Evolutionary conservation across 164 flowering plant genomes (phyloP).

Genomic region (Dillenia turbinata): DNA sequence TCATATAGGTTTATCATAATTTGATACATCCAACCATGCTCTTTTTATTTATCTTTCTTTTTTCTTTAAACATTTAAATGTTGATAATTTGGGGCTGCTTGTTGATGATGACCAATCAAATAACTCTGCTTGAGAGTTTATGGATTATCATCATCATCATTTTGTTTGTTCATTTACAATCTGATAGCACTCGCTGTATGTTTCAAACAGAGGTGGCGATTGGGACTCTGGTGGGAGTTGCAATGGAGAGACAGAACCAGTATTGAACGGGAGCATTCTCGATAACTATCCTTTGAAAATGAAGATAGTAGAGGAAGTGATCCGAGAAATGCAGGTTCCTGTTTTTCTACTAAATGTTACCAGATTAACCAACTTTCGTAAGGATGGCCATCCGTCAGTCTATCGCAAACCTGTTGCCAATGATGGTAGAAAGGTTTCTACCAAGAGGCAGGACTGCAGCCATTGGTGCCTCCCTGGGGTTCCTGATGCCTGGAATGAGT

Average conservation of each 20-base stretch:
- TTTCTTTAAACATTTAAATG: no score
- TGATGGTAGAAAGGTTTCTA: conserved; percentile 45
- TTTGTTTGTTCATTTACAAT: background rate
- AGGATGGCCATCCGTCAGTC: conserved; percentile 92
- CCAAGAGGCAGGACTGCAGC: conserved; percentile 79
- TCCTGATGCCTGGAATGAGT: conserved; percentile 98
- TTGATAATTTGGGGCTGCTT: no score
- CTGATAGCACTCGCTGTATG: background rate
- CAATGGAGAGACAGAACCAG: conserved; percentile 75
- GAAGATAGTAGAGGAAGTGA: conserved; percentile 82
- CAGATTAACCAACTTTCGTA: conserved; percentile 74
- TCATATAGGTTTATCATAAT: no score
- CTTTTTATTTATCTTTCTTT: no score
- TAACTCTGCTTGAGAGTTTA: no score
- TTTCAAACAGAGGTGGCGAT: conserved; percentile 82
- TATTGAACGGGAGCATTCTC: conserved; percentile 48
- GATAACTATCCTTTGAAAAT: conserved; percentile 76
- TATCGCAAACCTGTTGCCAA: conserved; percentile 38
- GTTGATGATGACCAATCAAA: no score
- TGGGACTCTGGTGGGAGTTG: conserved; percentile 98
- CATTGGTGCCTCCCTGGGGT: conserved; percentile 99
- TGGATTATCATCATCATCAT: background rate
- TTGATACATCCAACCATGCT: no score
- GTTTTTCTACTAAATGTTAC: conserved; percentile 70
- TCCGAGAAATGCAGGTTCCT: conserved; percentile 51